Conservation (phyloP, 83 land plant species). For the Thuja plicata region DNA sequence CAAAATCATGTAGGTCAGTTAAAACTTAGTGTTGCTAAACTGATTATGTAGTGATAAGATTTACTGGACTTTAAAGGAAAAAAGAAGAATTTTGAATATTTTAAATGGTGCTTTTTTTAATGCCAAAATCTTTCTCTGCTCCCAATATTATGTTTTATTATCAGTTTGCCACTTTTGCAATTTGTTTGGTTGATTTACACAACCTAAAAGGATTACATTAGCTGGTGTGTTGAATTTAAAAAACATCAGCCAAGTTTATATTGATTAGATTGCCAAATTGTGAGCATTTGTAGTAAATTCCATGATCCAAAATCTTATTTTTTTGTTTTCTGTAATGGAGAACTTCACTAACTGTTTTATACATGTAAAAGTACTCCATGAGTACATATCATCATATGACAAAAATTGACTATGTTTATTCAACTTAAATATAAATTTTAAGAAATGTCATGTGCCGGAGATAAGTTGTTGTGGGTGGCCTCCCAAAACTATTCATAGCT, state of each 20-base stretch:
- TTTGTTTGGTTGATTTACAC: background rate
- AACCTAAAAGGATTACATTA: background rate
- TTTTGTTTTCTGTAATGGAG: background rate
- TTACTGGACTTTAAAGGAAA: no score
- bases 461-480: no score
- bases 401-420: background rate
- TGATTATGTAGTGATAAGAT: no score
- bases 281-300: background rate
- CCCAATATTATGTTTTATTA: background rate
- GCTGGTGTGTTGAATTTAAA: background rate
- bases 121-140: background rate
- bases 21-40: no score
- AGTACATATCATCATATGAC: background rate
- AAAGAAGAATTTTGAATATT: no score
- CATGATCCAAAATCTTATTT: background rate
- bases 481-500: no score
- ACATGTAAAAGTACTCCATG: background rate
- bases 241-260: background rate
- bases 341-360: background rate
- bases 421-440: no score
- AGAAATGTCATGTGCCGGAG: no score
- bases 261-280: background rate
- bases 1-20: no score
- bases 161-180: background rate
- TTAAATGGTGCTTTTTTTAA: no score